Conservation (phyloP, 2,329 filamentous ascomycete genomes). For the Aspergillus intermedius region DNA sequence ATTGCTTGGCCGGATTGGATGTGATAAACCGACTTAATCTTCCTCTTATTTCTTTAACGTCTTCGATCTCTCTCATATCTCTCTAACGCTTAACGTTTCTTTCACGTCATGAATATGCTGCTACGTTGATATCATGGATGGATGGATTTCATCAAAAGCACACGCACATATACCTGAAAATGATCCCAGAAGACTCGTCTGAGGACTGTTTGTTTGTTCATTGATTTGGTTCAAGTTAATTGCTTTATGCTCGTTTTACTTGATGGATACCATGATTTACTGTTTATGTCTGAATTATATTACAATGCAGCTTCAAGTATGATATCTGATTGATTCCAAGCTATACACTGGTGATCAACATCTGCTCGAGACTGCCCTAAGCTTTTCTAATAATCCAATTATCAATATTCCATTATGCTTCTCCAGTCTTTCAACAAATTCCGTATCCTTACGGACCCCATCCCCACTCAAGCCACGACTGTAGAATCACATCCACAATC, state of each 20-base stretch:
- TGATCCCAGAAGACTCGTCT: not conserved
- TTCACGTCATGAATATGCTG: slow-evolving; percentile 7
- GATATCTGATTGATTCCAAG: too few species aligned
- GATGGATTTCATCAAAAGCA: not conserved
- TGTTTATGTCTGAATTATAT: too few species aligned
- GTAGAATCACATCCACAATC: too few species aligned
- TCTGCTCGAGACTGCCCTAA: too few species aligned
- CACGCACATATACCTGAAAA: not conserved
- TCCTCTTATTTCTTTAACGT: not conserved
- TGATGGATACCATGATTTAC: too few species aligned
- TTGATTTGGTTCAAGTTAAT: not conserved
- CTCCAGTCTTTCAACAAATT: too few species aligned
- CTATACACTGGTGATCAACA: too few species aligned
- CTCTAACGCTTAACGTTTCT: slow-evolving; percentile 1
- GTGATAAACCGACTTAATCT: slow-evolving; percentile 56
- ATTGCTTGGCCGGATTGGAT: slow-evolving; percentile 72
- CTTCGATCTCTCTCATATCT: slow-evolving; percentile 1
- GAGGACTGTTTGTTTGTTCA: not conserved
- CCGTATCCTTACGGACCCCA: too few species aligned
- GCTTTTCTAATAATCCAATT: too few species aligned
- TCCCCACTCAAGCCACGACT: too few species aligned
- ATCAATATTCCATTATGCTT: too few species aligned
- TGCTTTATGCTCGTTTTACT: not conserved
- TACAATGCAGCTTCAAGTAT: too few species aligned
- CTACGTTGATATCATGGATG: not conserved